Evolutionary conservation across 1,284 basidiomycete genomes (phyloP), one percentile per base, ranked within the genome.

Genomic region (Malassezia japonica): DNA sequence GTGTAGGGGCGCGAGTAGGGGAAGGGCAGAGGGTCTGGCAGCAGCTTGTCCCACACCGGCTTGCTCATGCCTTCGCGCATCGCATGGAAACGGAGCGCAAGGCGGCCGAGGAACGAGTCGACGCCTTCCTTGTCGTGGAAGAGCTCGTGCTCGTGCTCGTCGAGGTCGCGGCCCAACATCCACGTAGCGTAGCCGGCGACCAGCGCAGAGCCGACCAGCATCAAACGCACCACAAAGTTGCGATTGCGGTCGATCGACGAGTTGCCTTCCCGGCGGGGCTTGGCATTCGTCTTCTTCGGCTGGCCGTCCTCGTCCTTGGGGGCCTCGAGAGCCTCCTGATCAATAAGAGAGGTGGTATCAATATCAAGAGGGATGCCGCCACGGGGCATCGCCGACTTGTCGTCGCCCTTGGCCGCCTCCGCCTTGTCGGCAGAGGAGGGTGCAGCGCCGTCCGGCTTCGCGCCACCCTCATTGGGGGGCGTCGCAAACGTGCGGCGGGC

Each of bases 1-100:
- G 91, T 96, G 76, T 88, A 94, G 1, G 88, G 89, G 48, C 90
- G 85, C 74, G 86, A 83, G 63, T 88, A 83, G 4, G 86, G 85
- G 38, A 83, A 78, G 4, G 90, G 87, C 40, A 87, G 78, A 5
- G 85, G 85, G 48, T 87, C 85, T 0, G 94, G 94, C 4, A 99
- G 80, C 2, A 98, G 80, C 69, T 91, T 86, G 24, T 83, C 79
- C 84, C 88, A 96, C 31, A 84, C 82, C 1, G 94, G 92, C 40
- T 62, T 61, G 49, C 60, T 62, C 25, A 67, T 44, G 24, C 63
- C 60, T 13, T 65, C 58, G 31, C 61, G 64, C 56, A 68, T 61
- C 6, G 58, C 52, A 16, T 41, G 34, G 24, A 61, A 24, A 6
- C 70, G 53, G 15, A 68, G 32, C 50, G 56, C 54, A 43, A 71